Conservation (phyloP, 2,329 filamentous ascomycete species). For the Thielaviopsis punctulata region DNA sequence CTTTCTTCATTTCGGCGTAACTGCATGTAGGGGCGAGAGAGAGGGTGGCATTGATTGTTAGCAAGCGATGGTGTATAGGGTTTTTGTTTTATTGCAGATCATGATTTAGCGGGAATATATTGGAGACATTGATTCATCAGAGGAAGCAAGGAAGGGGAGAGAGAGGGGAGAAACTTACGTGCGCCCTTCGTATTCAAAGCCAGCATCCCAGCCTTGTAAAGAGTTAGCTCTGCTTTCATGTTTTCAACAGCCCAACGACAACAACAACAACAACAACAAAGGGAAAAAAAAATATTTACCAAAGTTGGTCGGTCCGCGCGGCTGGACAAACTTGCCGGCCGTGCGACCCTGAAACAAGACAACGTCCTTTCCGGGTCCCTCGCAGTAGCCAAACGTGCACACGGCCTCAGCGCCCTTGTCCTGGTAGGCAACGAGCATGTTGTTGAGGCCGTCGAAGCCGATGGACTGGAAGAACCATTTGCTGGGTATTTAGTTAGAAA, state of each 20-base stretch:
- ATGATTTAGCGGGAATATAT: neutral
- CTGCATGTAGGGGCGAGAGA: conserved; percentile 21
- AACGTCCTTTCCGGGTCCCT: conserved; percentile 67
- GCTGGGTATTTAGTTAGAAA: conserved; percentile 35
- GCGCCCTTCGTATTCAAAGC: conserved; percentile 83
- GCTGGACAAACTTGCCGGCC: conserved; percentile 65
- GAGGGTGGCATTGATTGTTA: no score
- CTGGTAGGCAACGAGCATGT: conserved; percentile 70
- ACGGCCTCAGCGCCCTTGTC: conserved; percentile 88
- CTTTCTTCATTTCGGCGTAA: conserved; percentile 87
- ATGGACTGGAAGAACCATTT: conserved; percentile 86
- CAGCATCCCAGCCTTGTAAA: conserved; percentile 71
- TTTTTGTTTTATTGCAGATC: neutral
- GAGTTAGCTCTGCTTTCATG: no score
- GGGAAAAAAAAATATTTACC: conserved; percentile 36
- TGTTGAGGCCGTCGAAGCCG: conserved; percentile 75
- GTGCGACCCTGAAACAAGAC: conserved; percentile 86
- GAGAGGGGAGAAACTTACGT: conserved; percentile 38
- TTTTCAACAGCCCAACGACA: neutral
- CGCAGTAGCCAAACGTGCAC: conserved; percentile 86
- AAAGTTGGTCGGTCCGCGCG: conserved; percentile 65
- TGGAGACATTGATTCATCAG: neutral
- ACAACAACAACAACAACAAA: no score
- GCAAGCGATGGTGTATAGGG: neutral
- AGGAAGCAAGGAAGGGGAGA: neutral